Conservation (phyloP, 805 yeast genomes). For the Saturnispora serradocipensis region DNA sequence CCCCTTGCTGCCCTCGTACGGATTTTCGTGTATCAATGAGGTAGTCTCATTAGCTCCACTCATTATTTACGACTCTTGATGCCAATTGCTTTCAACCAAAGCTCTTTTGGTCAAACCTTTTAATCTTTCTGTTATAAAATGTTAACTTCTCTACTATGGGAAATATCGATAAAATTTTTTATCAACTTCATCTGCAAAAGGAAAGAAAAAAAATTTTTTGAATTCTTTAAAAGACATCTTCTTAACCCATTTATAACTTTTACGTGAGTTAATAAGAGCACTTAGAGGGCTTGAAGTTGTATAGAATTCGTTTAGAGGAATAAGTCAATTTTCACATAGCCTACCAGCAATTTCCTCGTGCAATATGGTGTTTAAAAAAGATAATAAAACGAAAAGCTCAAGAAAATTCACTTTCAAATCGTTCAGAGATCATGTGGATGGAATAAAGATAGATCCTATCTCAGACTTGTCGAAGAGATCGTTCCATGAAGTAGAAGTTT, state of each 20-base stretch:
- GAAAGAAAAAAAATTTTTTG: neutral
- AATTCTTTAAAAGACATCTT: neutral
- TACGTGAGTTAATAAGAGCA: neutral
- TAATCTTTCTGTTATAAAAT: neutral
- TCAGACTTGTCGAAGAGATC: slow-evolving; percentile 47
- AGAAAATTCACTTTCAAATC: slow-evolving; percentile 60
- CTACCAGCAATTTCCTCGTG: neutral
- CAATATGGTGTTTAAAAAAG: slow-evolving; percentile 26
- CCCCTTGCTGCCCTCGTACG: neutral
- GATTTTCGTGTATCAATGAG: slow-evolving; percentile 1
- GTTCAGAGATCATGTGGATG: slow-evolving; percentile 76
- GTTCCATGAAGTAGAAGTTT: slow-evolving; percentile 61
- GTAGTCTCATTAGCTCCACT: neutral
- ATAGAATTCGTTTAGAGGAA: neutral
- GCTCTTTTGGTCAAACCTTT: neutral
- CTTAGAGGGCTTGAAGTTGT: neutral
- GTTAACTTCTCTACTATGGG: neutral
- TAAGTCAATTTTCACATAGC: no score
- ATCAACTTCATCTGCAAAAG: neutral
- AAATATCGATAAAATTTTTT: no score
- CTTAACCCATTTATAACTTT: neutral
- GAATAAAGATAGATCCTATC: slow-evolving; percentile 68
- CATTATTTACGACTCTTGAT: neutral
- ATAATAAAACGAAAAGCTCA: slow-evolving; percentile 42
- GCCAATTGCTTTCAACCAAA: neutral